phyloP scores from a whole-genome alignment of 129 eudicot species.

The Dittrichia graveolens region DNA sequence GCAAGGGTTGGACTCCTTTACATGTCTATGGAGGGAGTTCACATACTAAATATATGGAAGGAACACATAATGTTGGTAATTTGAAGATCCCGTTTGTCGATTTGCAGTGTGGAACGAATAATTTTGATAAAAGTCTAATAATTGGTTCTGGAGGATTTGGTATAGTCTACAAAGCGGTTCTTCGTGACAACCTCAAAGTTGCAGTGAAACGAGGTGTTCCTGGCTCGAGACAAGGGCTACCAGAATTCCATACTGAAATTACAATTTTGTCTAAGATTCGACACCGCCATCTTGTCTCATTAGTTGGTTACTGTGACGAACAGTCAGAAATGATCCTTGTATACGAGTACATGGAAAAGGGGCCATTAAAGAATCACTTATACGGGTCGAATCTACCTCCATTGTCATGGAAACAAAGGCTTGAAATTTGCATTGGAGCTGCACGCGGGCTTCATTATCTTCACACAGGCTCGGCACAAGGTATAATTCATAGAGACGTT shows the following conservation, averaged over 20 bases:
- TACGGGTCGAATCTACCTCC: slow-evolving; percentile 66
- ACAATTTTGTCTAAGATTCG: slow-evolving; percentile 74
- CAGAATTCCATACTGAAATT: slow-evolving; percentile 82
- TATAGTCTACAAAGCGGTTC: slow-evolving; percentile 73
- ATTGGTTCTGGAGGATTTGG: slow-evolving; percentile 93
- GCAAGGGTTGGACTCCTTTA: slow-evolving; percentile 77
- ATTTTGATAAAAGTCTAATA: slow-evolving; percentile 64
- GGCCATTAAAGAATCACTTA: slow-evolving; percentile 66
- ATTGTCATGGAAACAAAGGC: slow-evolving; percentile 78
- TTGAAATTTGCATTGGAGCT: slow-evolving; percentile 84
- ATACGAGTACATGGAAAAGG: slow-evolving; percentile 86
- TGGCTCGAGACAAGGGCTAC: slow-evolving; percentile 88
- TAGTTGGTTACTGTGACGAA: slow-evolving; percentile 88
- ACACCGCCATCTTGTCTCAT: slow-evolving; percentile 86
- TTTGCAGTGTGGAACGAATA: slow-evolving; percentile 63
- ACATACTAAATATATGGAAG: slow-evolving; percentile 53
- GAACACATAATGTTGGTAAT: slow-evolving; percentile 51
- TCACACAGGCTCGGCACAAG: slow-evolving; percentile 84
- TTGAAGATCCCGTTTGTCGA: slow-evolving; percentile 76
- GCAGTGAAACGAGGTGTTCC: slow-evolving; percentile 88
- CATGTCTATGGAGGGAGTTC: slow-evolving; percentile 60
- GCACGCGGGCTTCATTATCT: slow-evolving; percentile 88
- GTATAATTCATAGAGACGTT: slow-evolving; percentile 79
- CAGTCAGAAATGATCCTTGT: slow-evolving; percentile 93
- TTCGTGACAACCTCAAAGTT: slow-evolving; percentile 58